These are phyloP conservation scores for Ricinus communis DNA, from an alignment of 345 rosid genomes.

Conservation along the genomic window DNA sequence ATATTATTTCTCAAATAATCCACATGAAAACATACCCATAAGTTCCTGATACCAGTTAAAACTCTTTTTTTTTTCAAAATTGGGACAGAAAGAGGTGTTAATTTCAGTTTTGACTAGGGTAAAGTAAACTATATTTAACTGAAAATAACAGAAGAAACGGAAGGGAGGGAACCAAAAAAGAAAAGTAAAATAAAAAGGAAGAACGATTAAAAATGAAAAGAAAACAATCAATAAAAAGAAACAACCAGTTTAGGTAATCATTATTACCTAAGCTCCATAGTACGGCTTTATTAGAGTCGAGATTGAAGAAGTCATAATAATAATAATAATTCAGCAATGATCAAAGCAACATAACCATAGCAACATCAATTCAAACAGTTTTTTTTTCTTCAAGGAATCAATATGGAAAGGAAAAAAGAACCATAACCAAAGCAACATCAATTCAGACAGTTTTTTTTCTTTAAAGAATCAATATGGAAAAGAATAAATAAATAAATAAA, in stretches of 20 bases:
- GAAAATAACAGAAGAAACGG: too few species aligned
- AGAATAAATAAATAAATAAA: too few species aligned
- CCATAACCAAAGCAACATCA: neutral
- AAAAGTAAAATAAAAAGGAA: neutral
- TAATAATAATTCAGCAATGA: neutral
- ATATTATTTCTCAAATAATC: neutral
- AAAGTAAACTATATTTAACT: too few species aligned
- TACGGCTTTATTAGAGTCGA: neutral
- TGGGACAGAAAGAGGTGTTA: too few species aligned
- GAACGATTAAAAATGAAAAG: neutral
- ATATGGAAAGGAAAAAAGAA: neutral
- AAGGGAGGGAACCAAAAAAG: too few species aligned
- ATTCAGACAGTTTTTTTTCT: neutral
- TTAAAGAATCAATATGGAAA: neutral
- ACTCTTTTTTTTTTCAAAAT: too few species aligned
- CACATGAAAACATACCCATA: too few species aligned
- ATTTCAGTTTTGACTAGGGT: too few species aligned
- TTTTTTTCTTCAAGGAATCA: neutral
- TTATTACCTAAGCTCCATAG: neutral
- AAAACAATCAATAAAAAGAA: neutral
- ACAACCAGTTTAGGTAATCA: neutral
- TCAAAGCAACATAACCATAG: slow-evolving; percentile 1
- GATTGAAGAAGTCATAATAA: neutral
- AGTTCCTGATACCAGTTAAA: too few species aligned
- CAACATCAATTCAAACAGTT: neutral